Evolutionary conservation across 225 moss, liverwort and hornwort species (phyloP).

Genomic region (Bryoerythrophyllum caledonicum): DNA sequence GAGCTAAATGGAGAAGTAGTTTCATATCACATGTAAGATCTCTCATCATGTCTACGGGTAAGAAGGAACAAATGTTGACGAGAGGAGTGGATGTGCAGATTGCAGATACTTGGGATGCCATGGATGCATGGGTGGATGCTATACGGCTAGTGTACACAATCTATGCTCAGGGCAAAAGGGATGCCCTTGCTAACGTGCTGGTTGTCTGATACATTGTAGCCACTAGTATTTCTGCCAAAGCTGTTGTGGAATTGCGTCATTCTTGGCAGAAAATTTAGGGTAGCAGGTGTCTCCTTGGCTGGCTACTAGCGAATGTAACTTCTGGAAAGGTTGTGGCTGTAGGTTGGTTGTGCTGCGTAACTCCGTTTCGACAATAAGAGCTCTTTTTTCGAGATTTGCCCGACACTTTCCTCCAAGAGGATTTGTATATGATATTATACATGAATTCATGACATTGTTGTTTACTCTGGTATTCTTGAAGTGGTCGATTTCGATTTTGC

Average conservation of each 20-base stretch:
- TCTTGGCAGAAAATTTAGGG: conserved; percentile 17
- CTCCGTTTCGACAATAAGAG: conserved; percentile 24
- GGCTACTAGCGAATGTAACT: conserved; percentile 7
- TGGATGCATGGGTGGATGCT: conserved; percentile 99
- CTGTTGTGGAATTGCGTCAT: conserved; percentile 11
- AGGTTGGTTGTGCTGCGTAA: conserved; percentile 20
- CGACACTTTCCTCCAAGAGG: conserved; percentile 4
- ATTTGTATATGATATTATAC: conserved; percentile 3
- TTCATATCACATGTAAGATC: background rate
- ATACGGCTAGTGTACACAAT: conserved; percentile 96
- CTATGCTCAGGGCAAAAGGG: conserved; percentile 85
- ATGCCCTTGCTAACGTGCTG: conserved; percentile 83
- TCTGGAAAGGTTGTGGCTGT: conserved; percentile 4
- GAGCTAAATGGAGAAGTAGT: background rate
- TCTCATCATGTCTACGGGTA: conserved; percentile 1
- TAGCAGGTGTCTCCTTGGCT: conserved; percentile 18
- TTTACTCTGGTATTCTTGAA: background rate
- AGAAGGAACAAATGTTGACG: conserved; percentile 13
- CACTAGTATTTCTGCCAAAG: conserved; percentile 4
- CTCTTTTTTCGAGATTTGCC: conserved; percentile 14
- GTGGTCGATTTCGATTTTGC: background rate
- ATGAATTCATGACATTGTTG: background rate
- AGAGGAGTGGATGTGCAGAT: conserved; percentile 60
- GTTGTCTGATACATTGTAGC: conserved; percentile 51
- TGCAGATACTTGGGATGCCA: conserved; percentile 94